phyloP scores from a whole-genome alignment of 139 green algal species.

The Eudorina sp. region DNA sequence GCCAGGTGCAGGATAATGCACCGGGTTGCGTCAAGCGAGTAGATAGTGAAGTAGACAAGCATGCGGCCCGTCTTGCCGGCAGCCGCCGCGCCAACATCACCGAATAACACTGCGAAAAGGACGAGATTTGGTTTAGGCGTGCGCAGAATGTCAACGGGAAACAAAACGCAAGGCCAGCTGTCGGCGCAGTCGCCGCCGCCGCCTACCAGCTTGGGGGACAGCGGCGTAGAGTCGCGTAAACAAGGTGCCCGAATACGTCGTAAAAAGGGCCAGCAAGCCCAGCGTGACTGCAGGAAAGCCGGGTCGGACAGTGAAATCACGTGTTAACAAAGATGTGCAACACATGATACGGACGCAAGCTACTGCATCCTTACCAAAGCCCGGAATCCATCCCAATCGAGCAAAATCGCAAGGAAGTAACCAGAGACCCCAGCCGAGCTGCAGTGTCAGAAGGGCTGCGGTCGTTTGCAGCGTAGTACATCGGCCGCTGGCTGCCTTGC shows the following conservation, averaged over 20 bases:
- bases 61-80: constrained; percentile 42
- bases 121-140: neutral
- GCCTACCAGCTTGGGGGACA: constrained; percentile 44
- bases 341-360: too few relatives aligned
- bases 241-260: constrained; percentile 52
- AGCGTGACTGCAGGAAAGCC: constrained; percentile 4
- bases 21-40: constrained; percentile 68
- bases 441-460: constrained; percentile 47
- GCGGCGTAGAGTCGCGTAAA: constrained; percentile 51
- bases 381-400: constrained; percentile 41
- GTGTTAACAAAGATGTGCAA: too few relatives aligned
- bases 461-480: constrained; percentile 45
- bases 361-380: constrained; percentile 43
- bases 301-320: too few relatives aligned
- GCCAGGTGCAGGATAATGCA: constrained; percentile 76
- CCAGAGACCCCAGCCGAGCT: constrained; percentile 63
- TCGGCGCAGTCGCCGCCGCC: neutral
- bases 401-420: constrained; percentile 57
- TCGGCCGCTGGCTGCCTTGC: constrained; percentile 5
- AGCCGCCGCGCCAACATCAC: constrained; percentile 62
- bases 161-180: neutral
- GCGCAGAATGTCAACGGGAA: neutral
- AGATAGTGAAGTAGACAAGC: constrained; percentile 66
- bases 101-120: constrained; percentile 18
- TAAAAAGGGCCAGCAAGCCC: constrained; percentile 22